These are phyloP conservation scores for Isoetes taiwanensis DNA, from an alignment of 75 land plant genomes.

Conservation along the genomic window DNA sequence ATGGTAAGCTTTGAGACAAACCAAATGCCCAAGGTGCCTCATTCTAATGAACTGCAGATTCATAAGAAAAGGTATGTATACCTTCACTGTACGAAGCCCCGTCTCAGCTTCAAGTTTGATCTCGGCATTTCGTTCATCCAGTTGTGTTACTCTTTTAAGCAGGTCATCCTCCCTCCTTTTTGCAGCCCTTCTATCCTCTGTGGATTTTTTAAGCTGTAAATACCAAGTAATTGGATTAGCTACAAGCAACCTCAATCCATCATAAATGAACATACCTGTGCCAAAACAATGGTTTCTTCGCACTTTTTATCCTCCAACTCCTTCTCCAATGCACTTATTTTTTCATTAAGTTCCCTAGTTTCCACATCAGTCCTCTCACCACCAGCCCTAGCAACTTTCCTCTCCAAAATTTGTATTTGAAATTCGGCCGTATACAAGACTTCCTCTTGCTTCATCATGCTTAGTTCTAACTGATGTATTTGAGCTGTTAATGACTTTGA, in stretches of 20 bases:
- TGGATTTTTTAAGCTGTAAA: slow-evolving; percentile 23
- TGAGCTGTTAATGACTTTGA: slow-evolving; percentile 16
- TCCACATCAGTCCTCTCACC: slow-evolving; percentile 17
- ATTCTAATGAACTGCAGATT: too few relatives aligned
- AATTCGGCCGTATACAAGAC: slow-evolving; percentile 20
- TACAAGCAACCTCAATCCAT: neutral
- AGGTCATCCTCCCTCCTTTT: slow-evolving; percentile 19
- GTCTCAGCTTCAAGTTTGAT: slow-evolving; percentile 23
- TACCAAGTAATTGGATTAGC: neutral
- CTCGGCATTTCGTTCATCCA: slow-evolving; percentile 19
- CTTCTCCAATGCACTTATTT: slow-evolving; percentile 17
- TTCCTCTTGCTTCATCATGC: slow-evolving; percentile 22
- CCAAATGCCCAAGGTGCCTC: too few relatives aligned
- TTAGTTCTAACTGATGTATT: slow-evolving; percentile 18
- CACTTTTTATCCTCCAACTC: slow-evolving; percentile 7
- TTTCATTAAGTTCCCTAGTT: slow-evolving; percentile 10
- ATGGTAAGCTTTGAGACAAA: neutral
- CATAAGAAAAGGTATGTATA: too few relatives aligned
- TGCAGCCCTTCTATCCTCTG: slow-evolving; percentile 14
- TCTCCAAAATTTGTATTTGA: slow-evolving; percentile 23
- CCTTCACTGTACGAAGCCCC: slow-evolving; percentile 17
- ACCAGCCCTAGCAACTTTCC: slow-evolving; percentile 28
- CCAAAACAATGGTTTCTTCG: slow-evolving; percentile 14
- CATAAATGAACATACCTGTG: slow-evolving; percentile 11
- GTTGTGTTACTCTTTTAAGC: slow-evolving; percentile 2